Evolutionary conservation across 805 yeast genomes (phyloP).

Genomic region (Cyberlindnera euphorbiae): DNA sequence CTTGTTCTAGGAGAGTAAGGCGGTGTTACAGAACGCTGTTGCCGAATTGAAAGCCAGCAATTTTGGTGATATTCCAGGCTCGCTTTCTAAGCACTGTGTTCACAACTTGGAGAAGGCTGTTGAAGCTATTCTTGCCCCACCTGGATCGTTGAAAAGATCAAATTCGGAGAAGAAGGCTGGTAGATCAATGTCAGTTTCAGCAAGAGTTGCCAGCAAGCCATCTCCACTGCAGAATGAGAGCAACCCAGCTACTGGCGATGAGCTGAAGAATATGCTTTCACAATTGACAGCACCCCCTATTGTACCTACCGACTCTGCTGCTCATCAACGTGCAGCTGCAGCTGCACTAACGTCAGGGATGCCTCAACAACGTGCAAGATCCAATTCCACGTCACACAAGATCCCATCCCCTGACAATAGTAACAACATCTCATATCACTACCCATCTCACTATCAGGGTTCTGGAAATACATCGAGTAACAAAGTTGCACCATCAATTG

Average conservation of each 20-base stretch:
- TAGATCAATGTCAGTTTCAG: slow-evolving; percentile 7
- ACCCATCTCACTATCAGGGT: too few relatives aligned
- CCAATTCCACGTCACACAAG: slow-evolving; percentile 11
- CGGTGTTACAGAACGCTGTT: slow-evolving; percentile 46
- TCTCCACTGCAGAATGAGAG: slow-evolving; percentile 14
- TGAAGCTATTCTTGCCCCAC: slow-evolving; percentile 44
- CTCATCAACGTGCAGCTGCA: slow-evolving; percentile 10
- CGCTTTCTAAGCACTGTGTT: slow-evolving; percentile 52
- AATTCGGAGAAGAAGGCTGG: slow-evolving; percentile 13
- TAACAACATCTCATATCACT: too few relatives aligned
- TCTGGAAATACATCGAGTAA: slow-evolving; percentile 1
- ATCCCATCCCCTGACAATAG: slow-evolving; percentile 9
- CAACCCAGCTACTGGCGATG: slow-evolving; percentile 8
- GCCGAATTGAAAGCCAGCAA: slow-evolving; percentile 40
- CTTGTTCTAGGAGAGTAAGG: slow-evolving; percentile 63
- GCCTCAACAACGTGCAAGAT: slow-evolving; percentile 7
- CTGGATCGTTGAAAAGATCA: slow-evolving; percentile 10
- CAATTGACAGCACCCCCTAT: slow-evolving; percentile 27
- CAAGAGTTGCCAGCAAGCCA: slow-evolving; percentile 8
- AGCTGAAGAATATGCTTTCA: slow-evolving; percentile 25
- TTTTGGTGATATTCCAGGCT: slow-evolving; percentile 52
- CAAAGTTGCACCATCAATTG: slow-evolving; percentile 9
- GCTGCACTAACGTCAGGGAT: background rate
- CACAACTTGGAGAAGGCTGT: slow-evolving; percentile 55
- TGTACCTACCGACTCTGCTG: slow-evolving; percentile 9